A percentile compares a stretch with the other conserved stretches of the same genome.
These are phyloP conservation scores for Lentinula boryana DNA, from an alignment of 768 basidiomycete genomes.

Conservation along the genomic window DNA sequence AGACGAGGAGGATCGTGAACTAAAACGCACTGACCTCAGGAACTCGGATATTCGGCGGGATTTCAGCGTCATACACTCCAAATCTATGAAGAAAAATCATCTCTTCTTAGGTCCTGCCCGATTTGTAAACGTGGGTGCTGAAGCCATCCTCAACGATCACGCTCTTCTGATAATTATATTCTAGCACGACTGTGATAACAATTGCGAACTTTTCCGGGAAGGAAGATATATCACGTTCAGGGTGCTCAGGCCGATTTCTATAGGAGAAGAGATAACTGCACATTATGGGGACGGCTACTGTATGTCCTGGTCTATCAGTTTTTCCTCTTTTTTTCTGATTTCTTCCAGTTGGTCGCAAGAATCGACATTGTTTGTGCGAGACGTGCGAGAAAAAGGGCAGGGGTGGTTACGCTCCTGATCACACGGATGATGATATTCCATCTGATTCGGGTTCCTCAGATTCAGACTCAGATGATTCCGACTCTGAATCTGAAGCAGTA, in stretches of 20 bases:
- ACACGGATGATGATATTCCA: conserved; percentile 42
- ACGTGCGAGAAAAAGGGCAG: conserved; percentile 73
- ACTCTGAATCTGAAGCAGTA: conserved; percentile 26
- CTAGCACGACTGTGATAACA: conserved; percentile 88
- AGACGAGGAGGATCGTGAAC: conserved; percentile 79
- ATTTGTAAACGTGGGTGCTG: conserved; percentile 77
- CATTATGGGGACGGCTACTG: conserved; percentile 91
- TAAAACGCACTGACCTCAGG: conserved; percentile 75
- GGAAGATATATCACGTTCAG: conserved; percentile 88
- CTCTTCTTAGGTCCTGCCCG: conserved; percentile 87
- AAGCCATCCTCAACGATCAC: conserved; percentile 6
- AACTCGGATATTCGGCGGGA: conserved; percentile 78
- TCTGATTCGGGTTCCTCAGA: conserved; percentile 45
- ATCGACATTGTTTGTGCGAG: conserved; percentile 78
- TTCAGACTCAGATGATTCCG: conserved; percentile 40
- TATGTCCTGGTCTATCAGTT: conserved; percentile 34
- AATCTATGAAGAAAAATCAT: conserved; percentile 89
- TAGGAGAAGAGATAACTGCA: conserved; percentile 85
- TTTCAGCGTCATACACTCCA: conserved; percentile 89
- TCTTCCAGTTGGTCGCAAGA: conserved; percentile 54
- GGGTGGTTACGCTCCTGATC: conserved; percentile 67
- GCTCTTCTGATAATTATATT: conserved; percentile 17
- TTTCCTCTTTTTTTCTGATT: conserved; percentile 11
- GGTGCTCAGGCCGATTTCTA: conserved; percentile 66
- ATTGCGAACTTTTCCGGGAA: conserved; percentile 84